These are phyloP conservation scores for Lodderomyces elongisporus DNA, from an alignment of 1,139 yeast genomes.

Conservation along the genomic window DNA sequence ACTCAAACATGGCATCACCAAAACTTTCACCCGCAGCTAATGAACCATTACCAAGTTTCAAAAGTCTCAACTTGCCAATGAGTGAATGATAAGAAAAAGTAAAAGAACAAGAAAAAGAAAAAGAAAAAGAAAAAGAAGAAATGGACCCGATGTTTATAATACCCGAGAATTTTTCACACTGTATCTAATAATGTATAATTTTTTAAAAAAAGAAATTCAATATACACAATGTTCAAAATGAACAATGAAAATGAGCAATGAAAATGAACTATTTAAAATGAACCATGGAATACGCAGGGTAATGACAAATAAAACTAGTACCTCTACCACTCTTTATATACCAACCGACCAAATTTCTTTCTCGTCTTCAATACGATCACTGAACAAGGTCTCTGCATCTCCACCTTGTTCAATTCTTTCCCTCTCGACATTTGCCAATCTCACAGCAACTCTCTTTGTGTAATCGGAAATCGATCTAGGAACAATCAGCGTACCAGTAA, in stretches of 20 bases:
- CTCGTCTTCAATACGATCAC: slow-evolving; percentile 85
- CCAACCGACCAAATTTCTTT: slow-evolving; percentile 86
- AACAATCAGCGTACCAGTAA: slow-evolving; percentile 47
- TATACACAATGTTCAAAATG: background rate
- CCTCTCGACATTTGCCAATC: slow-evolving; percentile 80
- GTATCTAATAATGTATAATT: background rate
- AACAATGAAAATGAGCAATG: too few species aligned
- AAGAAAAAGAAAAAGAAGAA: too few species aligned
- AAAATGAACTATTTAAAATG: too few species aligned
- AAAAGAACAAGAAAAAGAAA: slow-evolving; percentile 1
- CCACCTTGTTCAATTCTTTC: slow-evolving; percentile 90
- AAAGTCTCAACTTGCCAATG: slow-evolving; percentile 39
- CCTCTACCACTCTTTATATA: slow-evolving; percentile 15
- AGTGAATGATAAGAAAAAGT: too few species aligned
- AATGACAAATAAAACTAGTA: background rate
- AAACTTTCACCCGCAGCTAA: slow-evolving; percentile 21
- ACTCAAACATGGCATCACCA: slow-evolving; percentile 43
- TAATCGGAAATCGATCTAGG: slow-evolving; percentile 81
- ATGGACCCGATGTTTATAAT: too few species aligned
- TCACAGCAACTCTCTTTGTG: slow-evolving; percentile 77
- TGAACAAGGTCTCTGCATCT: slow-evolving; percentile 77
- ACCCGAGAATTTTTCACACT: too few species aligned
- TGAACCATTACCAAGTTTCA: slow-evolving; percentile 39
- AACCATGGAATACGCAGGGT: background rate
- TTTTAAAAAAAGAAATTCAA: too few species aligned